Conservation (phyloP, 1,284 basidiomycete species). For the Mycena citricolor region DNA sequence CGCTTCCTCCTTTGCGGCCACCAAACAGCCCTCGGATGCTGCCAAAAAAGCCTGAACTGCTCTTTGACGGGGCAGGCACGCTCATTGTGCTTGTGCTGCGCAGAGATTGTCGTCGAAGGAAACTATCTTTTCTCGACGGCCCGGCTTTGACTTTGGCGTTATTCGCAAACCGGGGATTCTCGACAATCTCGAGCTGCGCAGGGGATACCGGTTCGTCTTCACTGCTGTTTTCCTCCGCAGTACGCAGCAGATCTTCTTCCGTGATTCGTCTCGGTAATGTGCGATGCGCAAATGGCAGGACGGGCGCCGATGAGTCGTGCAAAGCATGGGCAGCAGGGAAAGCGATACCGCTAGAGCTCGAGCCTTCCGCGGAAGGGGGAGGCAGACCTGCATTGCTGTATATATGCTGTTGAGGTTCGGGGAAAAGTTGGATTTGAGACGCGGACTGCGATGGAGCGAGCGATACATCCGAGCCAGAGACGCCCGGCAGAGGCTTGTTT, state of each 20-base stretch:
- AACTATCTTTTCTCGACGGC: background rate
- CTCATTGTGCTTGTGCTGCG: slow-evolving; percentile 4
- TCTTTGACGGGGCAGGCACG: slow-evolving; percentile 1
- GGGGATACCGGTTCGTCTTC: slow-evolving; percentile 35
- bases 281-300: slow-evolving; percentile 14
- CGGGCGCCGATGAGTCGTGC: slow-evolving; percentile 5
- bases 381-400: slow-evolving; percentile 19
- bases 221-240: slow-evolving; percentile 32
- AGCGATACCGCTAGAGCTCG: slow-evolving; percentile 23
- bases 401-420: slow-evolving; percentile 15
- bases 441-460: slow-evolving; percentile 67
- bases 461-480: slow-evolving; percentile 26
- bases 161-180: slow-evolving; percentile 55
- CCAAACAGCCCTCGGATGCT: slow-evolving; percentile 42
- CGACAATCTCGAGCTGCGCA: slow-evolving; percentile 46
- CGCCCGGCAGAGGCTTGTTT: slow-evolving; percentile 30
- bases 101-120: slow-evolving; percentile 3
- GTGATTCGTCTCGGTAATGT: slow-evolving; percentile 43
- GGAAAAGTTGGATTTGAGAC: slow-evolving; percentile 45
- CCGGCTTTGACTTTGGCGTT: background rate
- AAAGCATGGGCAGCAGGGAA: slow-evolving; percentile 60
- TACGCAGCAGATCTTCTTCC: slow-evolving; percentile 38
- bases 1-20: slow-evolving; percentile 14
- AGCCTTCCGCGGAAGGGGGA: slow-evolving; percentile 11
- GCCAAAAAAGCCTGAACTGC: slow-evolving; percentile 37